These are phyloP conservation scores for Globisporangium takayamanum DNA, from an alignment of 352 stramenopile species.

Conservation along the genomic window DNA sequence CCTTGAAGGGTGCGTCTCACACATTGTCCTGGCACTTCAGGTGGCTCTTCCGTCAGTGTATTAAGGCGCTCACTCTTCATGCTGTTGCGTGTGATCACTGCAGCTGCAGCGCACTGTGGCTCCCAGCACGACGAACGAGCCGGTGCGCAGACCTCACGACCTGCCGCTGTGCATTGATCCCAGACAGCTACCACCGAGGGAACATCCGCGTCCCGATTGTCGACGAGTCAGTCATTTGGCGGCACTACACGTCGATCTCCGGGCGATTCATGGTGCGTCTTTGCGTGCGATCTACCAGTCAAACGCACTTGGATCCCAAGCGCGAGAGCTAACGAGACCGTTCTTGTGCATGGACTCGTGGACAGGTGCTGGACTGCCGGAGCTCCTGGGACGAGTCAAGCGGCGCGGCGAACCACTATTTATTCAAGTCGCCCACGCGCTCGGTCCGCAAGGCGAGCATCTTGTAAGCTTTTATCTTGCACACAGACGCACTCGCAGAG, in stretches of 20 bases:
- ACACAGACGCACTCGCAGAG: no score
- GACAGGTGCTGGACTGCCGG: slow-evolving; percentile 27
- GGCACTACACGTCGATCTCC: slow-evolving; percentile 57
- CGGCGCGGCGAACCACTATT: slow-evolving; percentile 10
- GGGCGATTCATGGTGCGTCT: slow-evolving; percentile 61
- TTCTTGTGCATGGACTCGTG: background rate
- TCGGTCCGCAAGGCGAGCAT: slow-evolving; percentile 27
- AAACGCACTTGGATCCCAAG: no score
- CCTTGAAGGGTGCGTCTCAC: slow-evolving; percentile 38
- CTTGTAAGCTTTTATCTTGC: slow-evolving; percentile 12
- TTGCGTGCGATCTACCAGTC: background rate
- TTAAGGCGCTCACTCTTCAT: no score
- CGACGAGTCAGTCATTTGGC: slow-evolving; percentile 71
- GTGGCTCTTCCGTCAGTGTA: no score
- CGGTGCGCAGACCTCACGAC: slow-evolving; percentile 41
- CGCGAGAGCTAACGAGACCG: no score
- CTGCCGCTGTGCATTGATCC: slow-evolving; percentile 65
- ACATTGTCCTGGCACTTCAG: background rate
- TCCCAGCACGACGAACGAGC: slow-evolving; percentile 50
- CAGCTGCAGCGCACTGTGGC: slow-evolving; percentile 51
- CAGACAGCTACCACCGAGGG: slow-evolving; percentile 64
- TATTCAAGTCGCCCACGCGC: slow-evolving; percentile 22
- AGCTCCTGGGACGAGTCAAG: slow-evolving; percentile 12
- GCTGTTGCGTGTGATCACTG: no score
- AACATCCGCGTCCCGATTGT: slow-evolving; percentile 61